Conservation (phyloP, 2,329 filamentous ascomycete species). For the Alternaria brassicicola region DNA sequence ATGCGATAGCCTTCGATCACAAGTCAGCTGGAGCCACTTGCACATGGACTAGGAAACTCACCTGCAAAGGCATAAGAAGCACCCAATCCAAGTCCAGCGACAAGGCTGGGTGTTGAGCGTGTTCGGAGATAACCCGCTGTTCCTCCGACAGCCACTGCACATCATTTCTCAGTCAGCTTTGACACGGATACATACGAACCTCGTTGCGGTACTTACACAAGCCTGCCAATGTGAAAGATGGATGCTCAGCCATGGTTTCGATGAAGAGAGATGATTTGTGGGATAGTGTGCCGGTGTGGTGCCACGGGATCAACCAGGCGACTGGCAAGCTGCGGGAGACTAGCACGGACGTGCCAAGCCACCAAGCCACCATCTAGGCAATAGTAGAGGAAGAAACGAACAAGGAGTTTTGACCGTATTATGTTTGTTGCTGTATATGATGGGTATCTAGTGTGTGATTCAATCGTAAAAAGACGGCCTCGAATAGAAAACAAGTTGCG, state of each 20-base stretch:
- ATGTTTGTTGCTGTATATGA: not conserved
- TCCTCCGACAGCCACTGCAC: slow-evolving; percentile 33
- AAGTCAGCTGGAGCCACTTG: not conserved
- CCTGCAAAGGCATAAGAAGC: slow-evolving; percentile 36
- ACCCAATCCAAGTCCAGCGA: slow-evolving; percentile 35
- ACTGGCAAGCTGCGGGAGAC: not conserved
- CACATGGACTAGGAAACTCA: not conserved
- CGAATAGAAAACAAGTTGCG: not conserved
- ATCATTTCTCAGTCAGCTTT: slow-evolving; percentile 7
- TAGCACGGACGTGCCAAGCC: slow-evolving; percentile 9
- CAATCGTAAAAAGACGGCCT: not conserved
- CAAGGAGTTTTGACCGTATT: not conserved
- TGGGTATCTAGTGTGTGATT: slow-evolving; percentile 1
- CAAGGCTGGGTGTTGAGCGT: slow-evolving; percentile 36
- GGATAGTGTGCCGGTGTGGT: not conserved
- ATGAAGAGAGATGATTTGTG: not conserved
- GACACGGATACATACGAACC: not conserved
- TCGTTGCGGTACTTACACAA: slow-evolving; percentile 22
- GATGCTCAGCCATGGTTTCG: slow-evolving; percentile 36
- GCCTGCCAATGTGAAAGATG: slow-evolving; percentile 38
- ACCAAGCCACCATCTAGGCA: not conserved
- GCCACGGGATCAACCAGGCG: not conserved
- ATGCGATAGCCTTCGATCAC: slow-evolving; percentile 29
- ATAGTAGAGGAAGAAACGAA: not conserved
- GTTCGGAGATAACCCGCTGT: slow-evolving; percentile 38